Evolutionary conservation across 805 yeast genomes (phyloP).

Genomic region (Pichia deserticola): DNA sequence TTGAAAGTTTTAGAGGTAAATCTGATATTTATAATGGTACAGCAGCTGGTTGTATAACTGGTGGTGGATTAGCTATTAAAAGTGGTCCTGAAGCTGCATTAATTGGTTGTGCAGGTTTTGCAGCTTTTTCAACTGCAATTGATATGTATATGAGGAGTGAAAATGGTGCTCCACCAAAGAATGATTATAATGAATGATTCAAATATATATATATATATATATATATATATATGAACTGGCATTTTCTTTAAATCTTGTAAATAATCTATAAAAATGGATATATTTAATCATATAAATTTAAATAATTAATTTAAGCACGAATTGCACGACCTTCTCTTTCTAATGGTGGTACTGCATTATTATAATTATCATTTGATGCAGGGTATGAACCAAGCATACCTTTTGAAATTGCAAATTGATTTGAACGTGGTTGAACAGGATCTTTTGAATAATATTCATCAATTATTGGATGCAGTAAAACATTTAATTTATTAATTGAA

Average conservation of each 20-base stretch:
- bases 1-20: constrained; percentile 81
- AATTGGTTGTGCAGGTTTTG: constrained; percentile 95
- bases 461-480: constrained; percentile 79
- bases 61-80: constrained; percentile 88
- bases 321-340: constrained; percentile 60
- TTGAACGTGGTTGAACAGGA: constrained; percentile 60
- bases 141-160: constrained; percentile 84
- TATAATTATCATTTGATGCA: constrained; percentile 38
- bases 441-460: constrained; percentile 83
- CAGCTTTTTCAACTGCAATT: constrained; percentile 86
- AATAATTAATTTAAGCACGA: neutral
- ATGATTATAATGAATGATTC: constrained; percentile 67
- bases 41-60: constrained; percentile 92
- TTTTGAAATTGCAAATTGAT: constrained; percentile 78
- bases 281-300: neutral
- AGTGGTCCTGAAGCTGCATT: constrained; percentile 91
- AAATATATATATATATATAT: neutral
- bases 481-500: constrained; percentile 78
- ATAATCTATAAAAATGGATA: neutral
- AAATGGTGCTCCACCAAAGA: constrained; percentile 71
- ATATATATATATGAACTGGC: neutral
- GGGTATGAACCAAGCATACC: constrained; percentile 94
- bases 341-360: constrained; percentile 62
- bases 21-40: constrained; percentile 90
- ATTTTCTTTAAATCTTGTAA: too few species aligned